Conservation (phyloP, 495 filamentous ascomycete genomes). For the Hypomontagnella monticulosa region DNA sequence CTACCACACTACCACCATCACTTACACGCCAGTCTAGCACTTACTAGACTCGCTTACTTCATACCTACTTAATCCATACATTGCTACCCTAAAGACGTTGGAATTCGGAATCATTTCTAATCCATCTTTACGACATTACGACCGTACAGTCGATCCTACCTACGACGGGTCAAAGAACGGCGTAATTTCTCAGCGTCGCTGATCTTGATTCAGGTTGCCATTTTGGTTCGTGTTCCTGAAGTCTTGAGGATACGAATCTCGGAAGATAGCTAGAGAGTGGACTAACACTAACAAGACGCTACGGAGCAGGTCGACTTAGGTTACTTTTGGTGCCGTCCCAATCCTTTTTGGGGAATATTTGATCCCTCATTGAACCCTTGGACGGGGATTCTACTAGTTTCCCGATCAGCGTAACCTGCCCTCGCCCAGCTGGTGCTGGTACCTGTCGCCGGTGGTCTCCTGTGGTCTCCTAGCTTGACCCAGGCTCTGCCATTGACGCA, state of each 20-base stretch:
- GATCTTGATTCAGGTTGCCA: constrained; percentile 30
- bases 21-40: constrained; percentile 20
- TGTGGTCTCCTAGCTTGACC: constrained; percentile 7
- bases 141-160: constrained; percentile 34
- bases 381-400: constrained; percentile 24
- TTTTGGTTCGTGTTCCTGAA: constrained; percentile 33
- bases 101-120: constrained; percentile 28
- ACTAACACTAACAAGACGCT: constrained; percentile 6
- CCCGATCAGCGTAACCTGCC: constrained; percentile 36
- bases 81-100: constrained; percentile 9
- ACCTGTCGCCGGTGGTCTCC: constrained; percentile 11
- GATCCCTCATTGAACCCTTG: constrained; percentile 6
- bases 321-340: constrained; percentile 1
- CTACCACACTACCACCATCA: neutral
- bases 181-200: constrained; percentile 33
- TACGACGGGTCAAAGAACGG: constrained; percentile 24
- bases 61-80: neutral
- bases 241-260: constrained; percentile 22
- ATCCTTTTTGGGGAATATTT: constrained; percentile 13
- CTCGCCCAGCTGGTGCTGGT: constrained; percentile 26
- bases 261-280: constrained; percentile 5
- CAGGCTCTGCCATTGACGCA: constrained; percentile 37
- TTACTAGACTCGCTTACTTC: constrained; percentile 7
- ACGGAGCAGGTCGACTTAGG: constrained; percentile 12
- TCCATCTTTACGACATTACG: constrained; percentile 21